These are phyloP conservation scores for Neonectria ditissima DNA, from an alignment of 2,329 filamentous ascomycete genomes.

Conservation along the genomic window DNA sequence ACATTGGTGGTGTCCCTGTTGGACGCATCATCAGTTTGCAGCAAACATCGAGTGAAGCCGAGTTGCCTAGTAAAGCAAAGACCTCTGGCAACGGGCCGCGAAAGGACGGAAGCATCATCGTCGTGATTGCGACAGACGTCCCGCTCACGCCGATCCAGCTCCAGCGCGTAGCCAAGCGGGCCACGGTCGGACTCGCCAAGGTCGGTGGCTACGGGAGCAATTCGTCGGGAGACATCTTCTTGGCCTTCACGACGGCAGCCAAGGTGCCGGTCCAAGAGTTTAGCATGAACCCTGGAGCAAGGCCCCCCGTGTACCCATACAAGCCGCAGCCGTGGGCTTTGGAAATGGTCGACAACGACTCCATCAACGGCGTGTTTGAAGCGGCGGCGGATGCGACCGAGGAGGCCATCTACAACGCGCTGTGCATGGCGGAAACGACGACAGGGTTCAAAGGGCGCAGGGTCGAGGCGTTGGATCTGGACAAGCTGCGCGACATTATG, in stretches of 20 bases:
- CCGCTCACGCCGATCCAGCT: constrained; percentile 49
- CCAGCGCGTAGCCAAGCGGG: constrained; percentile 67
- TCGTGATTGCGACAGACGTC: constrained; percentile 49
- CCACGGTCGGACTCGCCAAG: constrained; percentile 69
- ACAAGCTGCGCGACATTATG: constrained; percentile 60
- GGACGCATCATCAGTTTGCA: constrained; percentile 63
- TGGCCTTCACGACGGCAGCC: constrained; percentile 74
- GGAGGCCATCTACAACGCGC: constrained; percentile 73
- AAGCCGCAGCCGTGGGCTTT: constrained; percentile 43
- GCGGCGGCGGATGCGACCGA: constrained; percentile 72
- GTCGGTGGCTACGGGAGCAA: constrained; percentile 73
- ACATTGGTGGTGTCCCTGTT: constrained; percentile 71
- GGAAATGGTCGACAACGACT: constrained; percentile 63
- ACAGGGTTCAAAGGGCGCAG: constrained; percentile 62
- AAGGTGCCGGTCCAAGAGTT: constrained; percentile 54
- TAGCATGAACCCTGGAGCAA: constrained; percentile 43
- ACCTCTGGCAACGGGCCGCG: constrained; percentile 41
- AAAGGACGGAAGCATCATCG: constrained; percentile 52
- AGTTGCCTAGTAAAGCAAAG: constrained; percentile 33
- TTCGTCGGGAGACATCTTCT: constrained; percentile 73
- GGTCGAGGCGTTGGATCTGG: constrained; percentile 63
- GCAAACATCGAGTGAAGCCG: constrained; percentile 46
- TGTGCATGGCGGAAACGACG: constrained; percentile 71
- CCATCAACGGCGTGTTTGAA: constrained; percentile 71
- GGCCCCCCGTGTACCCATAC: constrained; percentile 56